Percentiles rank a stretch among this genome's conserved stretches.
Evolutionary conservation across 345 rosid genomes (phyloP).

Genomic region (Raphanus sativus): DNA sequence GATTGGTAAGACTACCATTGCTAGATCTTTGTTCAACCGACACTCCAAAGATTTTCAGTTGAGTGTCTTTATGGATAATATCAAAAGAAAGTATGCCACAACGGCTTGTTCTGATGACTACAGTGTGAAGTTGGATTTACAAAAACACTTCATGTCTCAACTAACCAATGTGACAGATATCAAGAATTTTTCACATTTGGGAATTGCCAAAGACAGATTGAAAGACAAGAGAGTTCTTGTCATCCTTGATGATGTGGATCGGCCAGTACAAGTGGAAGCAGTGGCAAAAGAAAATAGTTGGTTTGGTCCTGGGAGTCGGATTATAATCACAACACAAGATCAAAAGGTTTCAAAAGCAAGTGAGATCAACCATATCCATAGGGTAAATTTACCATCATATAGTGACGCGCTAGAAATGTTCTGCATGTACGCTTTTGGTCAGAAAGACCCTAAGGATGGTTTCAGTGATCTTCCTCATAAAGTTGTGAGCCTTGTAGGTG

Average conservation of each 20-base stretch:
- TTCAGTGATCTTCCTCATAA: no score
- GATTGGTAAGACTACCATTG: neutral
- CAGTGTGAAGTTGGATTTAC: neutral
- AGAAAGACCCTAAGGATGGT: no score
- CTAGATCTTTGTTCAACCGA: neutral
- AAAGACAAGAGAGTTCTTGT: neutral
- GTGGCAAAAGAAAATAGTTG: neutral
- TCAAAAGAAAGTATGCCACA: neutral
- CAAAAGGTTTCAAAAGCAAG: no score
- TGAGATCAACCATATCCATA: no score
- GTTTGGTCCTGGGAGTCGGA: no score
- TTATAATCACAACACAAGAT: no score
- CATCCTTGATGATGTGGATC: neutral
- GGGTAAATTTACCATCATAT: no score
- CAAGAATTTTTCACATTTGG: neutral
- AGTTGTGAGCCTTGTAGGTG: no score
- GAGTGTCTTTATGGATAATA: neutral
- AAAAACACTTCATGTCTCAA: neutral
- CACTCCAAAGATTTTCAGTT: neutral
- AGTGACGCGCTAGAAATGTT: no score
- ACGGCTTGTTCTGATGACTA: neutral
- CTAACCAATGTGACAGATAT: neutral
- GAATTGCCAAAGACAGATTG: neutral
- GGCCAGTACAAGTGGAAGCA: neutral
- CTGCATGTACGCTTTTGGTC: no score